Evolutionary conservation across 495 filamentous ascomycete genomes (phyloP).

Genomic region (Hypoxylon cercidicola): DNA sequence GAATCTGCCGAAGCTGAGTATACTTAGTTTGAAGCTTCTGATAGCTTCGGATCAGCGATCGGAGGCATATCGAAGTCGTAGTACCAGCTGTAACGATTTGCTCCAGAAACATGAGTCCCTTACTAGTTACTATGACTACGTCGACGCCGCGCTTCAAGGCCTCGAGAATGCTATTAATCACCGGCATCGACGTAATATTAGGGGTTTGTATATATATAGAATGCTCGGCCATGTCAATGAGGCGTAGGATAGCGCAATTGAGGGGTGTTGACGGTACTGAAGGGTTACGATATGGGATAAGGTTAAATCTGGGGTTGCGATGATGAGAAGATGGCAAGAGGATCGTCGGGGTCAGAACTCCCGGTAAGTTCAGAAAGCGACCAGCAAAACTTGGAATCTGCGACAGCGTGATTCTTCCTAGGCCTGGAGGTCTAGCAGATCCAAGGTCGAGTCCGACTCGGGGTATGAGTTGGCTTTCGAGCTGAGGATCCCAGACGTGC

Average conservation of each 20-base stretch:
- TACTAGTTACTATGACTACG: slow-evolving; percentile 70
- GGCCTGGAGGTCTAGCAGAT: slow-evolving; percentile 8
- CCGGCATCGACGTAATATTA: slow-evolving; percentile 70
- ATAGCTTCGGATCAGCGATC: slow-evolving; percentile 62
- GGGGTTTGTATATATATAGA: slow-evolving; percentile 75
- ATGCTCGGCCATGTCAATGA: slow-evolving; percentile 60
- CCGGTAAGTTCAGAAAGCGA: slow-evolving; percentile 11
- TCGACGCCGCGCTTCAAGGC: slow-evolving; percentile 68
- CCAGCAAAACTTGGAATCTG: slow-evolving; percentile 25
- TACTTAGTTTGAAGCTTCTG: slow-evolving; percentile 36
- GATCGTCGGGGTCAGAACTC: slow-evolving; percentile 54
- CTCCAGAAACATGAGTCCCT: slow-evolving; percentile 76
- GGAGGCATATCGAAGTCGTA: slow-evolving; percentile 67
- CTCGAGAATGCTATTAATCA: slow-evolving; percentile 63
- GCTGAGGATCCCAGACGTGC: slow-evolving; percentile 61
- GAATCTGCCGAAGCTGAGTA: not conserved
- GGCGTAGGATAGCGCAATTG: slow-evolving; percentile 67
- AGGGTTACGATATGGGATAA: slow-evolving; percentile 56
- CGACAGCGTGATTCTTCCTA: slow-evolving; percentile 19
- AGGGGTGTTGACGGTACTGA: slow-evolving; percentile 68
- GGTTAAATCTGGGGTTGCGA: slow-evolving; percentile 64
- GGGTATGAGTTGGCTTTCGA: slow-evolving; percentile 35
- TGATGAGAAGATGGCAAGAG: slow-evolving; percentile 77
- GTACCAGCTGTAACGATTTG: slow-evolving; percentile 77
- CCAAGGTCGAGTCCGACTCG: not conserved